Base-by-base conservation (phyloP, 2,329 filamentous ascomycete species). In the Xylariaceae sp. region DNA sequence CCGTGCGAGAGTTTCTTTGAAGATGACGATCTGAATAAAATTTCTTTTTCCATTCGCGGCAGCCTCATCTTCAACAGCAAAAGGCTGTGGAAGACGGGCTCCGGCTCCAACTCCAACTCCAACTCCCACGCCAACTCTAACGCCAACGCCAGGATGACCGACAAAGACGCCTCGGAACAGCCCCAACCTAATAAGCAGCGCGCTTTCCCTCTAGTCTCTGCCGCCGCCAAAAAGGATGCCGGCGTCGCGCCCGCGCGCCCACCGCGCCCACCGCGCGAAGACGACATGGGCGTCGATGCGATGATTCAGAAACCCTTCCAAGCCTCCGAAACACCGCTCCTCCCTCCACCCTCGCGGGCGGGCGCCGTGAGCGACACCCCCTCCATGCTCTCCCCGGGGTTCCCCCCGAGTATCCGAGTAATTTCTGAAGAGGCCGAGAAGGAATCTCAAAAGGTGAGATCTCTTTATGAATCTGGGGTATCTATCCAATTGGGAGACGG, bases 371-470 rank as follows among this genome's bases (percentile, higher is more conserved):
- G 32, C 49, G 53, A 55, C 7, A 57, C 26, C 26, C 50, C 56
- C 49, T 55, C 56, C 41, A 54, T 54, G 50, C 52, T 55, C 40
- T 52, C 55, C 39, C 45, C 54, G 44, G 64, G 59, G 47, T 56
- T 55, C 47, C 64, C 64, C 52, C 77, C 79, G 60, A 76, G 74
- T 68, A 78, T 80, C 63, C 75, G 74, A 62, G 69, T 82, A 65
- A 72, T 81, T 68, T 73, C 78, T 63, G 72, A 73, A 68, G 79
- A 82, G 63, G 70, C 78, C 65, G 80, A 83, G 74, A 79, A 78
- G 73, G 80, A 84, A 73, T 84, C 80, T 73, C 79, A 80, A 79
- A 83, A 83, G 77, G 80, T 84, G 77, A 82, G 80, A 76, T 83
- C 80, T 72, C 80, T 84, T 72, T 84, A 84, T 76, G 76, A 79